Evolutionary conservation across 2,329 filamentous ascomycete genomes (phyloP), one percentile per base, ranked within the genome.

Genomic region (Tympanopsis confertula): DNA sequence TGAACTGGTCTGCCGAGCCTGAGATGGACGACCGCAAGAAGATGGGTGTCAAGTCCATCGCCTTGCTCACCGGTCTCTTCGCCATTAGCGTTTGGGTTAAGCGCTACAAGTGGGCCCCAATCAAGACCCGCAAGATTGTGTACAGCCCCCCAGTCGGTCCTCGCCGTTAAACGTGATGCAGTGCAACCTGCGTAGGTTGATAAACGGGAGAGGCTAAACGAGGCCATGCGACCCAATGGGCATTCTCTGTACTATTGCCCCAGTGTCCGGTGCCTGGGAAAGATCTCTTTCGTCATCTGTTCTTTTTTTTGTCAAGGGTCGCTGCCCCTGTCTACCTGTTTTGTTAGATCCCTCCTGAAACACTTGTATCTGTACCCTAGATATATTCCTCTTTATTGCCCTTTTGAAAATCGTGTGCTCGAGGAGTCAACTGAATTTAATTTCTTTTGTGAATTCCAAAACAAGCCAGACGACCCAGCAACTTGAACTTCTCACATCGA

Each of bases 11-110:
- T 39, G 88, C 91, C 41, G 91, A 98, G 71, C 91, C 91, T 36
- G 91, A 98, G 74, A 94, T 95, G 87, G 91, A 98, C 58, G 82
- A 95, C 60, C 84, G 91, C 59, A 98, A 98, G 84, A 91, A 87
- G 72, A 98, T 96, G 91, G 91, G 91, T 55, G 79, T 94, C 76
- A 96, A 98, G 80, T 85, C 94, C 39, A 63, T 98, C 51, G 78
- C 83, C 48, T 76, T 94, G 49, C 78, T 79, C 39, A 73, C 82
- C 44, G 76, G 81, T 44, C 71, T 98, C 45, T 83, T 86, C 58
- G 86, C 86, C 40, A 55, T 96, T 54, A 93, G 84, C 62, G 78
- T 98, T 53, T 98, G 88, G 87, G 82, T 96, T 48, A 98, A 98
- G 84, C 81, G 88, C 69, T 98, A 98, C 81, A 98, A 96, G 79